These are phyloP conservation scores for Aphanomyces invadans DNA, from an alignment of 352 stramenopile genomes.

Conservation along the genomic window DNA sequence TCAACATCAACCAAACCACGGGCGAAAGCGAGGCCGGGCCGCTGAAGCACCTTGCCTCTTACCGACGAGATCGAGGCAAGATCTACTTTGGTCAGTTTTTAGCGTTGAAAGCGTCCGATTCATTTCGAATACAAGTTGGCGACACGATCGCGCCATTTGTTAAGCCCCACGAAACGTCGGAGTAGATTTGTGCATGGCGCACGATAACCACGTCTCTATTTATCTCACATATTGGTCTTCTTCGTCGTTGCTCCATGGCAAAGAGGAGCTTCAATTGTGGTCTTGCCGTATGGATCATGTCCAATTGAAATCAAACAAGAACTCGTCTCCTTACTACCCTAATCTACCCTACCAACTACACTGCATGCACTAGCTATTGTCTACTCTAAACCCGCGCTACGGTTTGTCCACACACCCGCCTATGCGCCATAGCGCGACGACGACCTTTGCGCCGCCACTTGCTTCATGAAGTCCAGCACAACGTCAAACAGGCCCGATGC, in stretches of 20 bases:
- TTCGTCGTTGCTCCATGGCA: no score
- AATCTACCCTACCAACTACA: neutral
- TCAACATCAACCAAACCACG: slow-evolving; percentile 74
- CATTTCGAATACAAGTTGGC: neutral
- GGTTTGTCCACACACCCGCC: neutral
- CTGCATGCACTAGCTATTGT: neutral
- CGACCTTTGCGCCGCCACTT: neutral
- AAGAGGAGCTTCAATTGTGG: no score
- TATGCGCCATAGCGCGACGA: neutral
- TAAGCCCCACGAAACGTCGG: no score
- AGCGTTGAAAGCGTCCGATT: neutral
- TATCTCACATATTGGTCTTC: no score
- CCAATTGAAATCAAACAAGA: no score
- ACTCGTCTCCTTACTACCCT: neutral
- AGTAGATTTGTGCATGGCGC: no score
- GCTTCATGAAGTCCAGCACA: slow-evolving; percentile 60
- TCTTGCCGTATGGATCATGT: no score
- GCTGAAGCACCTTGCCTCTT: slow-evolving; percentile 66
- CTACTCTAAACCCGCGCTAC: neutral
- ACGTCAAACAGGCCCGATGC: slow-evolving; percentile 58
- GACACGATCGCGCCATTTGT: neutral
- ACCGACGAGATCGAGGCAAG: slow-evolving; percentile 55
- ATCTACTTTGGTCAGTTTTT: slow-evolving; percentile 81
- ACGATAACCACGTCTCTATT: no score
- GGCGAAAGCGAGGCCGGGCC: slow-evolving; percentile 43